Evolutionary conservation across 805 yeast genomes (phyloP).

Genomic region (Zygoascus ofunaensis): DNA sequence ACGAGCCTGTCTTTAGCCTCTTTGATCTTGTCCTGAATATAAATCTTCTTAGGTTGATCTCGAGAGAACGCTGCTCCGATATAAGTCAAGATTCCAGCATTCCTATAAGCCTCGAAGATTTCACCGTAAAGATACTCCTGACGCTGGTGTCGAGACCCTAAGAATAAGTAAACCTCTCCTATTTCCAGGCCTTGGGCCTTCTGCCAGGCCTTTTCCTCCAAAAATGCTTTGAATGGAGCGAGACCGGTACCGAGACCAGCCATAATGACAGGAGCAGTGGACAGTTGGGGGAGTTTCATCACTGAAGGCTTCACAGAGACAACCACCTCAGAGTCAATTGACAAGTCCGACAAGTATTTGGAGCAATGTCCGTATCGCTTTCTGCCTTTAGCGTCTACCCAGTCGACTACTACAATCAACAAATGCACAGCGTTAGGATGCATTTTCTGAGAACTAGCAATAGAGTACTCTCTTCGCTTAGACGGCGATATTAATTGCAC

Average conservation of each 20-base stretch:
- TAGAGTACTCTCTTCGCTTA: constrained; percentile 95
- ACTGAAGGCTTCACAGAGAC: constrained; percentile 95
- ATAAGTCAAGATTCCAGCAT: constrained; percentile 85
- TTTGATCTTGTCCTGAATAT: constrained; percentile 88
- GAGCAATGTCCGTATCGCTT: constrained; percentile 91
- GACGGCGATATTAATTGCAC: constrained; percentile 70
- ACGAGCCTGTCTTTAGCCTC: constrained; percentile 64
- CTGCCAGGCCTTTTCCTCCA: constrained; percentile 94
- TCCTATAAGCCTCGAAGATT: constrained; percentile 92
- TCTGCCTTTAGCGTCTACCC: constrained; percentile 82
- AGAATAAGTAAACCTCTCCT: constrained; percentile 77
- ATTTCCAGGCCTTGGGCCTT: constrained; percentile 77
- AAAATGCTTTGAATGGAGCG: constrained; percentile 96
- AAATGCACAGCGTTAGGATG: constrained; percentile 89
- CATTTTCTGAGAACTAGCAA: constrained; percentile 89
- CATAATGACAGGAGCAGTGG: constrained; percentile 89
- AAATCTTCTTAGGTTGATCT: constrained; percentile 90
- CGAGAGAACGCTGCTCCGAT: constrained; percentile 97
- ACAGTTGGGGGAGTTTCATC: constrained; percentile 84
- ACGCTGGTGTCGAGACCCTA: constrained; percentile 92
- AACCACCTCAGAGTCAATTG: constrained; percentile 74
- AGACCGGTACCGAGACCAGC: constrained; percentile 96
- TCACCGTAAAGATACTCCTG: constrained; percentile 96
- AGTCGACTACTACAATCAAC: constrained; percentile 90
- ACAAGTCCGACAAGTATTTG: constrained; percentile 71